These are phyloP conservation scores for Strigomonas culicis DNA, from an alignment of 208 protist species.

Conservation along the genomic window DNA sequence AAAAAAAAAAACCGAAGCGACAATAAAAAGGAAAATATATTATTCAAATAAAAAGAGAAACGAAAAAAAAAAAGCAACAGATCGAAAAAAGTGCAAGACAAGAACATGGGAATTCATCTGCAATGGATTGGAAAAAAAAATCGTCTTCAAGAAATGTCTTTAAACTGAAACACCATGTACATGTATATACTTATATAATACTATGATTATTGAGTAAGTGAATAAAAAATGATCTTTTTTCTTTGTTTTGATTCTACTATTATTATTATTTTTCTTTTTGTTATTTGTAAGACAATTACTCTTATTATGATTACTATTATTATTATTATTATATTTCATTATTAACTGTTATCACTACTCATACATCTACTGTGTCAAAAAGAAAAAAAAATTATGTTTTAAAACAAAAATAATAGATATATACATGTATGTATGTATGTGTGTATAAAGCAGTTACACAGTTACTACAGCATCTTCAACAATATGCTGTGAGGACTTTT, in stretches of 20 bases:
- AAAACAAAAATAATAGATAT: not conserved
- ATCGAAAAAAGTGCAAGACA: not conserved
- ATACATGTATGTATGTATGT: conserved; percentile 5
- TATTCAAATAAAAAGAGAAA: not conserved
- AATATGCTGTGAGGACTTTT: not conserved
- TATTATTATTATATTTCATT: too few relatives aligned
- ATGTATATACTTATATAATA: too few relatives aligned
- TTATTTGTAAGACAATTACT: too few relatives aligned
- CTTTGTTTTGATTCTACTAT: not conserved
- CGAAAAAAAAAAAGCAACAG: not conserved
- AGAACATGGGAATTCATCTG: too few relatives aligned
- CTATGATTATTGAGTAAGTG: too few relatives aligned
- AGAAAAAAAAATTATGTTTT: not conserved
- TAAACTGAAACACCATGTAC: too few relatives aligned
- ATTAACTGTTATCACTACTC: too few relatives aligned
- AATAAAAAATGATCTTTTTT: too few relatives aligned
- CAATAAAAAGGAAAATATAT: not conserved
- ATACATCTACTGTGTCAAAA: not conserved
- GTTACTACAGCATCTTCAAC: not conserved
- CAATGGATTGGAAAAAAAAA: too few relatives aligned
- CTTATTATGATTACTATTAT: too few relatives aligned
- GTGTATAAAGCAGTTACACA: not conserved
- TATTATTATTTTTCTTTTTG: too few relatives aligned
- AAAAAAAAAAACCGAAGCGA: conserved; percentile 12
- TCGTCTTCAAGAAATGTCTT: too few relatives aligned